phyloP scores from a whole-genome alignment of 352 stramenopile species.

The Phytophthora sansomeana region DNA sequence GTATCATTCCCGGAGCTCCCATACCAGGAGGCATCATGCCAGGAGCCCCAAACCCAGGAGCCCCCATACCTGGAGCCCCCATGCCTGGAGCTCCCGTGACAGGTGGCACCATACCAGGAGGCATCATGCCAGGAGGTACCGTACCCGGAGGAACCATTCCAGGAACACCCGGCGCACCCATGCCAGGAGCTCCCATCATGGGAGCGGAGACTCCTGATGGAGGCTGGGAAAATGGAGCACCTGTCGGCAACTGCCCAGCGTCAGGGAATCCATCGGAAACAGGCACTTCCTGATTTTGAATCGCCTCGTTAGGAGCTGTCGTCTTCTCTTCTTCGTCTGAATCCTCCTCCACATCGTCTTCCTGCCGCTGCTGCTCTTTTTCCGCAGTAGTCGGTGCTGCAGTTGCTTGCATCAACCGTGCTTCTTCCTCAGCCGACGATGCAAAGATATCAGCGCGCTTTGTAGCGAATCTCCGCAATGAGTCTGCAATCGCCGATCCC shows the following conservation, averaged over 20 bases:
- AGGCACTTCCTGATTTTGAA: slow-evolving; percentile 18
- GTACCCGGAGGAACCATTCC: slow-evolving; percentile 30
- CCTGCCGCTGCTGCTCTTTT: slow-evolving; percentile 25
- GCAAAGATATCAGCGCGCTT: slow-evolving; percentile 95
- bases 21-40: slow-evolving; percentile 40
- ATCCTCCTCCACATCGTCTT: slow-evolving; percentile 58
- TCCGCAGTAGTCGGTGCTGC: slow-evolving; percentile 23
- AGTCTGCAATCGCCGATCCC: slow-evolving; percentile 95
- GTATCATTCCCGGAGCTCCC: slow-evolving; percentile 31
- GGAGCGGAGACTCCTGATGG: slow-evolving; percentile 23
- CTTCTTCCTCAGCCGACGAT: slow-evolving; percentile 87
- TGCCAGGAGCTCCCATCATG: slow-evolving; percentile 35
- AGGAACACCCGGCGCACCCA: slow-evolving; percentile 17
- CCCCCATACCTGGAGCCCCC: slow-evolving; percentile 7
- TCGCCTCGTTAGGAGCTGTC: slow-evolving; percentile 2
- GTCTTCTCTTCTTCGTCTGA: slow-evolving; percentile 50
- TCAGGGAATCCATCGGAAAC: slow-evolving; percentile 14
- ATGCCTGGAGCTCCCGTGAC: slow-evolving; percentile 29
- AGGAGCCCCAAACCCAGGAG: slow-evolving; percentile 31
- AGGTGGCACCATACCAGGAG: slow-evolving; percentile 34
- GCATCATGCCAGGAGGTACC: slow-evolving; percentile 35
- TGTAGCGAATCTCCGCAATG: slow-evolving; percentile 93
- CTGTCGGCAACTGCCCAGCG: slow-evolving; percentile 18
- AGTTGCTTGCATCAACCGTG: slow-evolving; percentile 67
- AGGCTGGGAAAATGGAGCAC: slow-evolving; percentile 13